Evolutionary conservation across 140 eudicot genomes (phyloP).

Genomic region (Senecio squalidus): DNA sequence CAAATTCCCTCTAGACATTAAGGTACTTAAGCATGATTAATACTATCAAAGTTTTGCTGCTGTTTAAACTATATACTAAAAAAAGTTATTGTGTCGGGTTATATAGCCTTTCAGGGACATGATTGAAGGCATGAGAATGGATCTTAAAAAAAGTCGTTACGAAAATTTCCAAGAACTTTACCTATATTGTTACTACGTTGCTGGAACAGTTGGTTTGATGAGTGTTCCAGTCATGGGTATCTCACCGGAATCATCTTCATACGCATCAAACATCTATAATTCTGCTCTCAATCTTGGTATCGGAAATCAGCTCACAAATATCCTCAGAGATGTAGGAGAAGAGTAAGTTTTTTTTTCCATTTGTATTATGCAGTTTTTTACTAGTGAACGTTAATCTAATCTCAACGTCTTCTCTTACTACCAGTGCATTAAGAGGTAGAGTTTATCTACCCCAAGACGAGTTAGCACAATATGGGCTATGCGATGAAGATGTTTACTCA

Average conservation of each 20-base stretch:
- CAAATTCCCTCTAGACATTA: slow-evolving; percentile 78
- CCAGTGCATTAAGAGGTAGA: slow-evolving; percentile 79
- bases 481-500: slow-evolving; percentile 75
- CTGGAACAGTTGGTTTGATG: slow-evolving; percentile 91
- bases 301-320: slow-evolving; percentile 94
- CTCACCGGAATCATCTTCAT: slow-evolving; percentile 57
- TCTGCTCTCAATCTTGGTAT: slow-evolving; percentile 80
- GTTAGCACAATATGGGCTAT: slow-evolving; percentile 58
- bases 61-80: slow-evolving; percentile 2
- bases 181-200: slow-evolving; percentile 82
- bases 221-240: slow-evolving; percentile 91
- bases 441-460: slow-evolving; percentile 95
- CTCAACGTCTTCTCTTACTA: neutral
- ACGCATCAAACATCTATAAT: slow-evolving; percentile 55
- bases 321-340: slow-evolving; percentile 96
- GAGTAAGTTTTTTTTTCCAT: slow-evolving; percentile 46
- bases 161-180: slow-evolving; percentile 73
- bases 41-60: no score
- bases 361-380: neutral
- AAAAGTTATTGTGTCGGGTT: neutral
- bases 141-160: slow-evolving; percentile 60
- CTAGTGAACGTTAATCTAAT: neutral
- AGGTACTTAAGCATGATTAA: slow-evolving; percentile 37
- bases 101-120: slow-evolving; percentile 88
- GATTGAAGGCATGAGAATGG: slow-evolving; percentile 99